phyloP scores from a whole-genome alignment of 352 stramenopile species.

The Globisporangium canariense region DNA sequence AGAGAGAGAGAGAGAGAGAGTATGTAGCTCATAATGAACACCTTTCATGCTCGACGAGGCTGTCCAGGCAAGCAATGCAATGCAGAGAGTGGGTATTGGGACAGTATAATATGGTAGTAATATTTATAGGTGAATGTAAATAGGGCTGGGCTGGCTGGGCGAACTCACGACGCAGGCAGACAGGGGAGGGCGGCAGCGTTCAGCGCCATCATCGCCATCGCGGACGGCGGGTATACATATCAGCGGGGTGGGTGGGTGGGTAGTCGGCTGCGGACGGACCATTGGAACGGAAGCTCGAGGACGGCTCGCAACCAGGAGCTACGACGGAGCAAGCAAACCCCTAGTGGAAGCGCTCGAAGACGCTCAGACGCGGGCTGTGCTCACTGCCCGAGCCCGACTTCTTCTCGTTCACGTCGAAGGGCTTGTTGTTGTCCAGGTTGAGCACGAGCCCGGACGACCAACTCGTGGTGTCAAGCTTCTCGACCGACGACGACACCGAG shows the following conservation, averaged over 20 bases:
- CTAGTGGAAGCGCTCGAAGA: constrained; percentile 85
- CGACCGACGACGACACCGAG: constrained; percentile 30
- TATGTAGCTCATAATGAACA: not conserved
- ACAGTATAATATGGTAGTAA: constrained; percentile 43
- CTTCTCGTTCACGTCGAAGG: constrained; percentile 34
- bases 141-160: constrained; percentile 55
- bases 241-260: not conserved
- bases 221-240: constrained; percentile 7
- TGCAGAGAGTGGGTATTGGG: constrained; percentile 32
- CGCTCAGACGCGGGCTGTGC: constrained; percentile 72
- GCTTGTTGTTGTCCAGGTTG: constrained; percentile 49
- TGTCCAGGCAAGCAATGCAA: constrained; percentile 6
- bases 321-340: not conserved
- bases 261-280: not conserved
- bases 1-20: too few relatives aligned
- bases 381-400: constrained; percentile 32
- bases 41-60: not conserved
- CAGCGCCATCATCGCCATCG: constrained; percentile 6
- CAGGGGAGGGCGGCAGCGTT: constrained; percentile 21
- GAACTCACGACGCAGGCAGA: constrained; percentile 31
- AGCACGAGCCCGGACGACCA: constrained; percentile 62
- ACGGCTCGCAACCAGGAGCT: not conserved
- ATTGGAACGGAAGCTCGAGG: too few relatives aligned
- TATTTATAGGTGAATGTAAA: constrained; percentile 86
- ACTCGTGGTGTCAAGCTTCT: constrained; percentile 40